phyloP scores from a whole-genome alignment of 306 rosid genomes.

The Lathyrus aphaca region DNA sequence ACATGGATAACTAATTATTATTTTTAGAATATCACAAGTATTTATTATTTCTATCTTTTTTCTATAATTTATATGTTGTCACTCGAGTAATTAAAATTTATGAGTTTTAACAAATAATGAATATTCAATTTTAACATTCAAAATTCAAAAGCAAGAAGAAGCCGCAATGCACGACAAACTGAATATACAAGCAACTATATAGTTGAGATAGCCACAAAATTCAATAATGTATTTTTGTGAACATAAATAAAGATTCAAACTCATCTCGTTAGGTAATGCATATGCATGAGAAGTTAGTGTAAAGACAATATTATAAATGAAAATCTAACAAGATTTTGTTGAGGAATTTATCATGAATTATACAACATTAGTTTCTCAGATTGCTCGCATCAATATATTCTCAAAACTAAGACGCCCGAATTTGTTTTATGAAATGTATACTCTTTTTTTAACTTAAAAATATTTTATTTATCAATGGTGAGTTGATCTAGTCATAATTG shows the following conservation, averaged over 20 bases:
- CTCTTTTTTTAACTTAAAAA: no score
- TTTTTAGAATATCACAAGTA: no score
- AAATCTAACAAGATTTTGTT: slow-evolving; percentile 41
- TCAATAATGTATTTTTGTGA: background rate
- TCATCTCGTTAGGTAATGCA: slow-evolving; percentile 12
- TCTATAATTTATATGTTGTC: no score
- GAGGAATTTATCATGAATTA: slow-evolving; percentile 17
- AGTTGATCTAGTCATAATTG: no score
- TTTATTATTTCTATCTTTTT: no score
- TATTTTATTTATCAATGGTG: no score
- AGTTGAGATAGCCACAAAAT: background rate
- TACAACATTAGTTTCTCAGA: slow-evolving; percentile 24
- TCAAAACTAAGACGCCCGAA: background rate
- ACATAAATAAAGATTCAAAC: background rate
- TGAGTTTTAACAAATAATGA: no score
- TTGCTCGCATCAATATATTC: slow-evolving; percentile 37
- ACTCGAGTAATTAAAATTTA: no score
- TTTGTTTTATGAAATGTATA: no score
- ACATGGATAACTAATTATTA: no score
- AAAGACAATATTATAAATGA: slow-evolving; percentile 38
- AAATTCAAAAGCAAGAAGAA: no score
- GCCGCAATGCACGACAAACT: slow-evolving; percentile 21
- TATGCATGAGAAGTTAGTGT: slow-evolving; percentile 15
- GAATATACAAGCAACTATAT: background rate
- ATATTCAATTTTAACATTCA: no score